phyloP scores from a whole-genome alignment of 306 rosid species.

The Oxytropis ochrocephala region DNA sequence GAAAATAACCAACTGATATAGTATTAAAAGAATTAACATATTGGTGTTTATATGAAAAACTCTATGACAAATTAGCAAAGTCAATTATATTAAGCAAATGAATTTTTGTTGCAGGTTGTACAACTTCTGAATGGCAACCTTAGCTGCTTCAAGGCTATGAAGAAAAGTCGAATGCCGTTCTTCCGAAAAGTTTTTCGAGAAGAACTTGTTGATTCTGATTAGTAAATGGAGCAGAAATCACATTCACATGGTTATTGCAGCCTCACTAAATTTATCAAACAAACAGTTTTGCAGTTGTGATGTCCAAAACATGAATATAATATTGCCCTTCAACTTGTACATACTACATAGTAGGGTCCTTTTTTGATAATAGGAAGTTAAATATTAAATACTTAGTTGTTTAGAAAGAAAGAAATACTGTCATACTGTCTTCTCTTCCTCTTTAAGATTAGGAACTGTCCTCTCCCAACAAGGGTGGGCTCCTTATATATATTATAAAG shows the following conservation, averaged over 20 bases:
- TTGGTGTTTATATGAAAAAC: too few relatives aligned
- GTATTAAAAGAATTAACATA: too few relatives aligned
- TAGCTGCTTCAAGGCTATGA: conserved; percentile 59
- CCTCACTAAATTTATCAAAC: not conserved
- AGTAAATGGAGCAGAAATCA: not conserved
- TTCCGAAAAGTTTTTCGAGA: conserved; percentile 53
- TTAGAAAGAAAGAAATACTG: not conserved
- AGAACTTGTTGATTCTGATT: conserved; percentile 45
- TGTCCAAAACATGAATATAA: not conserved
- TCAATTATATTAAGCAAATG: too few relatives aligned
- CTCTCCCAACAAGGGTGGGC: not conserved
- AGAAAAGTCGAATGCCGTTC: conserved; percentile 49
- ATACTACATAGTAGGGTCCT: conserved; percentile 9
- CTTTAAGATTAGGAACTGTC: too few relatives aligned
- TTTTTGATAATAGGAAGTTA: not conserved
- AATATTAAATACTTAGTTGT: conserved; percentile 2
- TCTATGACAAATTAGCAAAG: too few relatives aligned
- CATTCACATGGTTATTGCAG: too few relatives aligned
- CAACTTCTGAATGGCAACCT: conserved; percentile 73
- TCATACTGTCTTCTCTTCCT: not conserved
- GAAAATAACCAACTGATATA: too few relatives aligned
- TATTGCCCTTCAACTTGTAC: not conserved
- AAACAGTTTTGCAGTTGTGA: conserved; percentile 8
- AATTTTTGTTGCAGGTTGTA: conserved; percentile 49
- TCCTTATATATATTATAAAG: not conserved